Base-by-base conservation (phyloP, 192 early-diverging fungal species). In the Coemansia umbellata region DNA sequence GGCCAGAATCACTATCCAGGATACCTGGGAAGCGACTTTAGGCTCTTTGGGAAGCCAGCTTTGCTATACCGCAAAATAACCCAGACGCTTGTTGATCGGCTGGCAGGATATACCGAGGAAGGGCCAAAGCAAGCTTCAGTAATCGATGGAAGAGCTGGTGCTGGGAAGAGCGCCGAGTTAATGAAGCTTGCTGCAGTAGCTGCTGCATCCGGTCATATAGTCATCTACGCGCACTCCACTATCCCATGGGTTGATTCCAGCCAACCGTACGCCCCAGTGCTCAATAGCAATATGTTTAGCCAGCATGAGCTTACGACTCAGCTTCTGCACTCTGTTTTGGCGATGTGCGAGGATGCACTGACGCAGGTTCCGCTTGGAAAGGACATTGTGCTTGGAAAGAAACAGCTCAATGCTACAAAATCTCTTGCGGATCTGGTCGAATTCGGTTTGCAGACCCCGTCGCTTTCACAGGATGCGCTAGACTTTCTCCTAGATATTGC, bases 111-210 rank as follows among this genome's bases (percentile, higher is more conserved):
- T 18, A 45, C 54, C 4, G 30, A 40, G 4, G 17, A 30, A 11
- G 63, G 54, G 26, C 63, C 66, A 13, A 51, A 45, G 17, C 35
- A 48, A 15, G 69, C 69, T 7, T 32, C 56, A 13, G 58, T 78
- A 17, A 23, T 78, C n/a, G 53, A 66, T 28, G 74, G 74, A 10
- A 50, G 36, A 32, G 39, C 45, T 19, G 74, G 74, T 10, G 26
- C 53, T 1, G 74, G 74, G 5, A 78, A 78, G 40, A 78, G 74
- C 50, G 74, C 69, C 6, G 69, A 69, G 49, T 52, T 78, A 35
- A 30, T 78, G 54, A 78, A 66, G 42, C 31, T 67, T 37, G 74
- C 69, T 8, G 31, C 59, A 14, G 52, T 78, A 10, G 74, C 63
- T 0, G 58, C 63, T 3, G 50, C 63, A 11, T 53, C 37, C 1